Evolutionary conservation across 257 asterid species (phyloP), one percentile per base, ranked within the genome.

Genomic region (Ligustrum vulgare): DNA sequence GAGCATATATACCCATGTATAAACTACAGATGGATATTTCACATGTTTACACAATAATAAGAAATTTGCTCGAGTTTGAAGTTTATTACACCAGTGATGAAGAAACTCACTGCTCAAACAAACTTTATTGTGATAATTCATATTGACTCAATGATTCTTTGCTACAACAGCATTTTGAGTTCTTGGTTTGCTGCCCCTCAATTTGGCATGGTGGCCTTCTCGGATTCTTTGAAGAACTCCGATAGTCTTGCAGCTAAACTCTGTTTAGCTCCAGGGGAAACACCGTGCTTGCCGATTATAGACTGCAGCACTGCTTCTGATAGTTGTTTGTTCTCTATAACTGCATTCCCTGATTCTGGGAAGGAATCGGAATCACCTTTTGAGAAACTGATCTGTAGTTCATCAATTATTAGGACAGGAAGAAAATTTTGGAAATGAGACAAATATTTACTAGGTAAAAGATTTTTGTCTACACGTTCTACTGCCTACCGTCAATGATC

Each of bases 251-350:
- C 72, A 4, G 94, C 93, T 86, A 94, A 79, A 71, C 91, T 94
- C 86, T 80, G 79, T 79, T 88, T 89, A 2, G 97, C 90, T 2
- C 81, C 79, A 20, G 97, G 97, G 7, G 98, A 92, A 1, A 94
- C 98, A 0, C 98, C 98, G 0, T 89, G 82, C 80, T 84, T 83
- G 49, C 98, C 98, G 41, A 94, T 90, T 74, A 94, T 90, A 15
- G 98, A 90, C 80, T 94, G 92, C 8, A 90, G 81, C 73, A 89
- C 88, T 2, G 97, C 97, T 72, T 86, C 96, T 5, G 97, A 89
- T 28, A 94, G 69, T 35, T 76, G 96, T 60, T 85, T 84, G 89
- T 88, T 91, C 78, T 90, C 87, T 54, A 94, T 90, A 6, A 85
- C 90, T 22, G 87, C 87, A 7, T 70, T 75, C 22, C 78, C 86